These are phyloP conservation scores for Zangia roseola DNA, from an alignment of 768 basidiomycete genomes.

Conservation along the genomic window DNA sequence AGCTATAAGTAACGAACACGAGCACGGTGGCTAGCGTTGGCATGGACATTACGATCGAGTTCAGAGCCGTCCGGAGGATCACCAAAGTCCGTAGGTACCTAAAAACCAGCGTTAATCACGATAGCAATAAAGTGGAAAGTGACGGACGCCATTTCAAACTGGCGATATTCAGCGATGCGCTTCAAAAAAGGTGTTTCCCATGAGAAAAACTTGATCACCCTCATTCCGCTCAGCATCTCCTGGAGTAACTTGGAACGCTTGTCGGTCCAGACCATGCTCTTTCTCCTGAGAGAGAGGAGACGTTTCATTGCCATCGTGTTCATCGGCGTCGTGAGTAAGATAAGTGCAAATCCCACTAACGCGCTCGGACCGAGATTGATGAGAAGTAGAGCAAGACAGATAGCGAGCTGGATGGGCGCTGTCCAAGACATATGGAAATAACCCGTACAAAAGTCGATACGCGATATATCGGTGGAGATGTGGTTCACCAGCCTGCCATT, in stretches of 20 bases:
- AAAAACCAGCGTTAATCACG: neutral
- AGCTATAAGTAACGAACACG: conserved; percentile 74
- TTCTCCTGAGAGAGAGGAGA: conserved; percentile 56
- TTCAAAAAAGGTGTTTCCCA: conserved; percentile 84
- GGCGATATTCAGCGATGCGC: conserved; percentile 67
- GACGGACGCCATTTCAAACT: conserved; percentile 62
- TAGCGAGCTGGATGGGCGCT: conserved; percentile 70
- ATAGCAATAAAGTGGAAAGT: conserved; percentile 3
- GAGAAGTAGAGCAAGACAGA: conserved; percentile 75
- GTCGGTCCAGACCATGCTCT: conserved; percentile 88
- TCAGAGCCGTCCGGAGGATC: conserved; percentile 62
- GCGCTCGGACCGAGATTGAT: conserved; percentile 66
- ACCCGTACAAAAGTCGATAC: conserved; percentile 84
- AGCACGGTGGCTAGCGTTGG: conserved; percentile 79
- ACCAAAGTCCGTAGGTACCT: conserved; percentile 69
- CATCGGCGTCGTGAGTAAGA: conserved; percentile 68
- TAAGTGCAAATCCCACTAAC: conserved; percentile 56
- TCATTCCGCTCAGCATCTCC: conserved; percentile 87
- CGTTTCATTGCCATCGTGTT: conserved; percentile 74
- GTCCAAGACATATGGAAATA: conserved; percentile 84
- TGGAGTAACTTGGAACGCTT: conserved; percentile 86
- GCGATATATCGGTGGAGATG: conserved; percentile 88
- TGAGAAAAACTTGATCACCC: conserved; percentile 89
- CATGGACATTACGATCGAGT: conserved; percentile 67
- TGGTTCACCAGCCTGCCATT: conserved; percentile 93